A percentile compares a stretch with the other conserved stretches of the same genome.
Conservation (phyloP, 257 asterid genomes). For the Anisodus tanguticus region DNA sequence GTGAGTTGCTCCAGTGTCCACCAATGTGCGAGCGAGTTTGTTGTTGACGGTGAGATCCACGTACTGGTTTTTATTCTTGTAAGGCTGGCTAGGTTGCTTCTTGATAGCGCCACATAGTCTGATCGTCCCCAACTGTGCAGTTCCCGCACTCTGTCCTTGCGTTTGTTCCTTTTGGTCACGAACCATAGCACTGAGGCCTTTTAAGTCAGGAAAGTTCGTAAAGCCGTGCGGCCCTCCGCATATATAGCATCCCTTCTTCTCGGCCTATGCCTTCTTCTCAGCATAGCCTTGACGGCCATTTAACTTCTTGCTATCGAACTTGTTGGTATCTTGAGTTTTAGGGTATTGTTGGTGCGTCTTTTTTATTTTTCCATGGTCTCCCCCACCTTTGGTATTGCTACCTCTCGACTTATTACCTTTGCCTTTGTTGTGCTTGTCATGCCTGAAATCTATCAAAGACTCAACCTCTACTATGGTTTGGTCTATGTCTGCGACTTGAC, state of each 20-base stretch:
- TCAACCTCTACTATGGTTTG: no score
- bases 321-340: no score
- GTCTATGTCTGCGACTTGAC: no score
- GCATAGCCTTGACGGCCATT: background rate
- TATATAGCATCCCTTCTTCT: no score
- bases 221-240: background rate
- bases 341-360: no score
- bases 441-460: no score
- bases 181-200: no score
- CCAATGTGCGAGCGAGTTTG: background rate
- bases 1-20: background rate
- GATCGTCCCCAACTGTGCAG: background rate
- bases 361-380: background rate
- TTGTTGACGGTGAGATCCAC: background rate
- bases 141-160: background rate
- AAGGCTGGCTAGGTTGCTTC: background rate
- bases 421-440: no score
- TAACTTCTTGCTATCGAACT: background rate
- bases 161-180: background rate
- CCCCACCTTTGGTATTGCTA: background rate
- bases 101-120: background rate
- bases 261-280: background rate
- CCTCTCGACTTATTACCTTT: no score
- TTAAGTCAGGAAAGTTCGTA: background rate
- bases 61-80: background rate